Evolutionary conservation across 2,329 filamentous ascomycete genomes (phyloP).

Genomic region (Cladosporium sp.): DNA sequence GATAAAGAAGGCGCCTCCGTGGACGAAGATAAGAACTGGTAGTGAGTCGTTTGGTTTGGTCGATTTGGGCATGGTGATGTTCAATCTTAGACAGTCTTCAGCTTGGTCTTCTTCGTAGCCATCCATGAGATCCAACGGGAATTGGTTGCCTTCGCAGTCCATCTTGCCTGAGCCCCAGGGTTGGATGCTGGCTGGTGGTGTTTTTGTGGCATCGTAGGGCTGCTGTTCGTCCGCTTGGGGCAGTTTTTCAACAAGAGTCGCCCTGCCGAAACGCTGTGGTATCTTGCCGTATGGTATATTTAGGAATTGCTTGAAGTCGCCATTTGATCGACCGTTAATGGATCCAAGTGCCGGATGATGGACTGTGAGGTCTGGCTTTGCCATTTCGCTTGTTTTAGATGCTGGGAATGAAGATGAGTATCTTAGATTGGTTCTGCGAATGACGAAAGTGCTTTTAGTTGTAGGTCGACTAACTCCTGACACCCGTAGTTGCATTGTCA

Average conservation of each 20-base stretch:
- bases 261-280: background rate
- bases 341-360: background rate
- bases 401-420: too few species aligned
- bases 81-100: constrained; percentile 48
- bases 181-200: constrained; percentile 3
- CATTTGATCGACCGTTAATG: background rate
- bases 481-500: too few species aligned
- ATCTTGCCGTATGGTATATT: constrained; percentile 2
- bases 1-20: constrained; percentile 49
- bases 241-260: background rate
- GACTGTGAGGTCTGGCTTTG: too few species aligned
- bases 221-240: background rate
- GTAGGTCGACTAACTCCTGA: too few species aligned
- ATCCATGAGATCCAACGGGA: background rate
- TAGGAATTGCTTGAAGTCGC: background rate
- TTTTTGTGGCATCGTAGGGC: background rate
- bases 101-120: background rate
- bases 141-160: constrained; percentile 7
- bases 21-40: constrained; percentile 51
- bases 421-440: too few species aligned
- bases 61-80: constrained; percentile 43
- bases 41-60: constrained; percentile 22
- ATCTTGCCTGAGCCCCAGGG: background rate
- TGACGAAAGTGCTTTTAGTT: too few species aligned
- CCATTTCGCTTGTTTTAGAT: too few species aligned